These are phyloP conservation scores for Simmondsia chinensis DNA, from an alignment of 148 eudicot species.

Conservation along the genomic window DNA sequence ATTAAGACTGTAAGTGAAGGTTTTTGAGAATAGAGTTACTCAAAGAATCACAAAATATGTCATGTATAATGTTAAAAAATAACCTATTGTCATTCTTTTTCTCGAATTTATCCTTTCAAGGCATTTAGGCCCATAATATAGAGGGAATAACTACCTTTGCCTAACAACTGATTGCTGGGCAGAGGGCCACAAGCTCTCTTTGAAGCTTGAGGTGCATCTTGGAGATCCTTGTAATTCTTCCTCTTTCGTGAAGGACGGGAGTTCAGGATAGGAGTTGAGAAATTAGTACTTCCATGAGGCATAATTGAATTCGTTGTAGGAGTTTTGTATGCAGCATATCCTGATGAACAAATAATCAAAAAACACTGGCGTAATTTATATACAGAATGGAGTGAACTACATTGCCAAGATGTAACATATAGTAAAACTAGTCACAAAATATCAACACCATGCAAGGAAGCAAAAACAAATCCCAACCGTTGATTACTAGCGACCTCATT, in stretches of 20 bases:
- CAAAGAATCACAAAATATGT: background rate
- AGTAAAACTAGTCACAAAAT: too few relatives aligned
- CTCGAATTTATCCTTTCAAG: too few relatives aligned
- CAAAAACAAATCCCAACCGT: too few relatives aligned
- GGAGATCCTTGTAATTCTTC: conserved; percentile 29
- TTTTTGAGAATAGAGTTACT: background rate
- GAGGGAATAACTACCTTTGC: conserved; percentile 34
- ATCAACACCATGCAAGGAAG: too few relatives aligned
- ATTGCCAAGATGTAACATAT: too few relatives aligned
- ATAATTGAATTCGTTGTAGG: conserved; percentile 31
- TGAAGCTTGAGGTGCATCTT: conserved; percentile 23
- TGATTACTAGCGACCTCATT: too few relatives aligned
- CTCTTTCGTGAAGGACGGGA: conserved; percentile 42
- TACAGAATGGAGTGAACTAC: too few relatives aligned
- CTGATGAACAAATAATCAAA: conserved; percentile 19
- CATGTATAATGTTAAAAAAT: too few relatives aligned
- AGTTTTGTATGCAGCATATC: conserved; percentile 25
- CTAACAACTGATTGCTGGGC: conserved; percentile 13
- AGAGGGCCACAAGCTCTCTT: conserved; percentile 38
- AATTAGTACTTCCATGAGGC: conserved; percentile 15
- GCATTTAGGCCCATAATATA: too few relatives aligned
- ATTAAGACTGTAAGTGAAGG: conserved; percentile 7
- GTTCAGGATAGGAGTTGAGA: conserved; percentile 28
- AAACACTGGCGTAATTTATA: background rate
- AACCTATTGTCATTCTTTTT: too few relatives aligned